phyloP scores from a whole-genome alignment of 257 asterid species.

The Salvia splendens region DNA sequence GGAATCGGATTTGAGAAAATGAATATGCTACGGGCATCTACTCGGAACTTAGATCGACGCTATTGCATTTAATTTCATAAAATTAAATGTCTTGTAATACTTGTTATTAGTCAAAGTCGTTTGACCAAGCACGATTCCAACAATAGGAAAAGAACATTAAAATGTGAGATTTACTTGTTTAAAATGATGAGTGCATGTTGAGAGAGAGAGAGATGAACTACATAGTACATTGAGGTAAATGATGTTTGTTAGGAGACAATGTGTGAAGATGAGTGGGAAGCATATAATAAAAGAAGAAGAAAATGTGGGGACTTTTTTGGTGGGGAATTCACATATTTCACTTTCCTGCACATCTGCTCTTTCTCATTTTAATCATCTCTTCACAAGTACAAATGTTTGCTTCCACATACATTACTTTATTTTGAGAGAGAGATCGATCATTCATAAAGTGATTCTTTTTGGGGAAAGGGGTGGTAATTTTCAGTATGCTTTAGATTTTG shows the following conservation, averaged over 20 bases:
- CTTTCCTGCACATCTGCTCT: conserved; percentile 23
- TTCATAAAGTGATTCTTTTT: not conserved
- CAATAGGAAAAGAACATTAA: not conserved
- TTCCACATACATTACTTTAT: not conserved
- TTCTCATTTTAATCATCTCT: conserved; percentile 15
- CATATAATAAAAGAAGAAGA: not conserved
- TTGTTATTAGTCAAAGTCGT: too few species aligned
- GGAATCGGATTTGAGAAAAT: too few species aligned
- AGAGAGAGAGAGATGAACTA: not conserved
- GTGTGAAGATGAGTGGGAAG: not conserved
- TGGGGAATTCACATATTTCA: conserved; percentile 14
- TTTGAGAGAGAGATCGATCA: not conserved
- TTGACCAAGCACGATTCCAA: too few species aligned
- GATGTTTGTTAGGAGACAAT: not conserved
- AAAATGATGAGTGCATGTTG: conserved; percentile 28
- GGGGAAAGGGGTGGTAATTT: too few species aligned
- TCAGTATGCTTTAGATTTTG: too few species aligned
- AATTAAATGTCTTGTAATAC: too few species aligned
- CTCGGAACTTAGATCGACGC: too few species aligned
- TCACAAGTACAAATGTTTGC: conserved; percentile 22
- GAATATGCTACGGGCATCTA: too few species aligned
- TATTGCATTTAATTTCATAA: too few species aligned
- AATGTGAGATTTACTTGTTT: too few species aligned
- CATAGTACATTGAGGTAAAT: too few species aligned
- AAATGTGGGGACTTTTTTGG: not conserved